Conservation (phyloP, 2,329 filamentous ascomycete genomes). For the Ceratocystis harringtonii region DNA sequence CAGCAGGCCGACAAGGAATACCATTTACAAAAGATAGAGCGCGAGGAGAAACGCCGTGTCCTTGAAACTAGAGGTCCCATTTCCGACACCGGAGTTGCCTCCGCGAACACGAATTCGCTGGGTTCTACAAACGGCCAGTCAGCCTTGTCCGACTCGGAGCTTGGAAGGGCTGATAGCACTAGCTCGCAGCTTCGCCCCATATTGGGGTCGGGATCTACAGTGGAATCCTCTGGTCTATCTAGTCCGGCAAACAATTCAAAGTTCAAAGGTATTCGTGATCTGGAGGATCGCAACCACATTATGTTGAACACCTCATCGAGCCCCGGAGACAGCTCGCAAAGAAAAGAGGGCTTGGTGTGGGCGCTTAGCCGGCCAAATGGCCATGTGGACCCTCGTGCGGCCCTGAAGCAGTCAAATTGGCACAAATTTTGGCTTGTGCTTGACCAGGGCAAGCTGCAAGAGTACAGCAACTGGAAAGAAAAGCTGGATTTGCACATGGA, state of each 20-base stretch:
- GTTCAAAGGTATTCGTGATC: conserved; percentile 84
- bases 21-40: conserved; percentile 83
- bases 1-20: conserved; percentile 90
- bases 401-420: conserved; percentile 94
- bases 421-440: conserved; percentile 99
- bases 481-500: conserved; percentile 94
- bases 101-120: conserved; percentile 40
- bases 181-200: conserved; percentile 43
- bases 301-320: conserved; percentile 32
- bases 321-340: conserved; percentile 49
- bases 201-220: conserved; percentile 24
- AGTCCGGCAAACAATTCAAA: conserved; percentile 42
- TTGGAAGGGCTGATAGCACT: conserved; percentile 60
- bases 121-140: conserved; percentile 31
- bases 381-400: conserved; percentile 76
- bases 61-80: conserved; percentile 57
- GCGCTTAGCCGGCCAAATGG: conserved; percentile 82
- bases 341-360: conserved; percentile 92
- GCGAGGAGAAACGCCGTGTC: conserved; percentile 81
- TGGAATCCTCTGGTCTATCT: conserved; percentile 20
- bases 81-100: conserved; percentile 6
- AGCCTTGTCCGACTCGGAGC: conserved; percentile 49
- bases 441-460: conserved; percentile 88
- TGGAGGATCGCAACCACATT: conserved; percentile 64
- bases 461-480: conserved; percentile 99